Conservation (phyloP, 2,329 filamentous ascomycete species). For the Fusarium domesticum region DNA sequence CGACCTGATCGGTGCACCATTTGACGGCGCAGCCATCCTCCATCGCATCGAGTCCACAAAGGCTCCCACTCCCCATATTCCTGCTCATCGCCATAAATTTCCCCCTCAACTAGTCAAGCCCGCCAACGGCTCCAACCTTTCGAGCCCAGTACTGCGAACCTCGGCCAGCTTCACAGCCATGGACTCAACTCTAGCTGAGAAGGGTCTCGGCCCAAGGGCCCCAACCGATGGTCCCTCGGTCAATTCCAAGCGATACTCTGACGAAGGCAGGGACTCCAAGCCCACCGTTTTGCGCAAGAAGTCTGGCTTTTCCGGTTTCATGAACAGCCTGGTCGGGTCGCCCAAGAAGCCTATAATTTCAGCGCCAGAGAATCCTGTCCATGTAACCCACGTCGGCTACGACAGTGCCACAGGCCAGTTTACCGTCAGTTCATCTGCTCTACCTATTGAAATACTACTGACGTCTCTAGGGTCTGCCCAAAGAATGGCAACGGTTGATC, state of each 20-base stretch:
- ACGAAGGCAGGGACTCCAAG: constrained; percentile 67
- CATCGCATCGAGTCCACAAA: constrained; percentile 57
- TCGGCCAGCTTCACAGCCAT: constrained; percentile 54
- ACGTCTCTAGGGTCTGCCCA: constrained; percentile 72
- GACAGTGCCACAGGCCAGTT: constrained; percentile 96
- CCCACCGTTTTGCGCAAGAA: constrained; percentile 70
- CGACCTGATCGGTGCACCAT: constrained; percentile 63
- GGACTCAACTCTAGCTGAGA: constrained; percentile 40
- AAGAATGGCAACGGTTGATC: constrained; percentile 95
- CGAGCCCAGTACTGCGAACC: constrained; percentile 57
- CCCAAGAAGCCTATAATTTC: constrained; percentile 92
- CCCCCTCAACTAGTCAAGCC: constrained; percentile 45
- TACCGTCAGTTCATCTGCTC: constrained; percentile 61
- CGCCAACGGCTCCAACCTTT: constrained; percentile 50
- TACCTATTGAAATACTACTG: too few species aligned
- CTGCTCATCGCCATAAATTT: constrained; percentile 28
- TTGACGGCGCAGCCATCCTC: constrained; percentile 61
- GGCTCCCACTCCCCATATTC: constrained; percentile 32
- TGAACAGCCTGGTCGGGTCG: constrained; percentile 79
- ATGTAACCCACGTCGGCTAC: constrained; percentile 96
- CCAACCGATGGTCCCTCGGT: constrained; percentile 45
- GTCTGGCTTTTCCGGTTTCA: constrained; percentile 81
- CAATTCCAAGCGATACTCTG: constrained; percentile 71
- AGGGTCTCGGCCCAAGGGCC: constrained; percentile 32
- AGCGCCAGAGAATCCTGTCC: constrained; percentile 95